Evolutionary conservation across 2,329 filamentous ascomycete genomes (phyloP).

Genomic region (Diaporthe ilicicola): DNA sequence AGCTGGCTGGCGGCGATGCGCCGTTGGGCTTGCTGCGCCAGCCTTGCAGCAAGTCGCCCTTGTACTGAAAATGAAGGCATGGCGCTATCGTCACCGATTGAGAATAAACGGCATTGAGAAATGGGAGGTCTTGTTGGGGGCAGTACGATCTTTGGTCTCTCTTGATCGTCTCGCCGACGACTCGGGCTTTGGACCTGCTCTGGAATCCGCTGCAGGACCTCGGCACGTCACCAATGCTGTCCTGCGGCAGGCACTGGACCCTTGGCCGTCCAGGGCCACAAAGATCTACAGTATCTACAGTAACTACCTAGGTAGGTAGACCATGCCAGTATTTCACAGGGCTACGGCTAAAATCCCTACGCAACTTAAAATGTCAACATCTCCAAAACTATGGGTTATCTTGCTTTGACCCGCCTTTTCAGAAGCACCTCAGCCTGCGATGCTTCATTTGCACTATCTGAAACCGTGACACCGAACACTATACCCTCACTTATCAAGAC

Average conservation of each 20-base stretch:
- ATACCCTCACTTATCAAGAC: neutral
- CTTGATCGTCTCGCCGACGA: neutral
- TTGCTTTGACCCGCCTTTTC: neutral
- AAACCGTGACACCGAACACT: neutral
- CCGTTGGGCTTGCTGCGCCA: conserved; percentile 14
- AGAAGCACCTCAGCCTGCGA: neutral
- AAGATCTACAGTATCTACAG: neutral
- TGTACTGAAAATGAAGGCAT: neutral
- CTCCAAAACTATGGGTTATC: too few relatives aligned
- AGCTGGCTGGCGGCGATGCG: neutral
- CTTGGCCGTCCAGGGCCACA: neutral
- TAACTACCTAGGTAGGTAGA: too few relatives aligned
- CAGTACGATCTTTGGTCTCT: neutral
- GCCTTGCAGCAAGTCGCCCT: neutral
- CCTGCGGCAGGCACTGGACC: neutral
- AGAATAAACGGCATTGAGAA: neutral
- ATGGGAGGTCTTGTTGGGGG: neutral
- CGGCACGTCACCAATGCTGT: neutral
- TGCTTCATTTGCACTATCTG: neutral
- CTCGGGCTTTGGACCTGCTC: neutral
- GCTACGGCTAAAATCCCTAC: too few relatives aligned
- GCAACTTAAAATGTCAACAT: too few relatives aligned
- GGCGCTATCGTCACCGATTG: neutral
- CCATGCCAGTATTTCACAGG: too few relatives aligned
- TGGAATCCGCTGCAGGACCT: neutral